Evolutionary conservation across 805 yeast genomes (phyloP), one percentile per base, ranked within the genome.

Genomic region (Wickerhamiella sorbophila): DNA sequence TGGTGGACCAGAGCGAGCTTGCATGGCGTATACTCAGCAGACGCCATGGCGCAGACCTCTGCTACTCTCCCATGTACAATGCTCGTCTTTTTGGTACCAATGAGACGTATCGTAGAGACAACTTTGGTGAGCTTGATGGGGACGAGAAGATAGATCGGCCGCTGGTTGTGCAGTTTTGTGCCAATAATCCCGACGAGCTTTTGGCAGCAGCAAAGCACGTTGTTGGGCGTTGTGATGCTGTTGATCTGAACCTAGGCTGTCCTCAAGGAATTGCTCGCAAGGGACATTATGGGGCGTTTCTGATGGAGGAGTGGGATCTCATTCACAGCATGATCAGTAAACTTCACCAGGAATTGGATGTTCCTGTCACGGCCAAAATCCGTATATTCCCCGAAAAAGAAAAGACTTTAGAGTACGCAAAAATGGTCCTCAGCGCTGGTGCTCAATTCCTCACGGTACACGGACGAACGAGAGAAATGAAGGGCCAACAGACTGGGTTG

Each of bases 31-130:
- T 83, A 15, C 64, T 91, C 14, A 81, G 94, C 3, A 70, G 97
- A 43, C 67, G 71, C 45, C 79, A 87, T 53, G 99, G 99, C 3
- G 97, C 98, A 0, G 84, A 86, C 2, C 65, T 91, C 27, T 84
- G 95, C 55, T 91, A 88, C 54, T 83, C 97, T 0, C 99, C 99
- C 3, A 91, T 91, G 99, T 73, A 81, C 50, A 97, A 91, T 60
- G 94, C 98, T 3, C 69, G 86, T 38, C 63, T 87, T 31, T 91
- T 91, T 62, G 93, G 93, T 20, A 80, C 82, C 2, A 79, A 79
- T 38, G 80, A 76, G 46, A 81, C 81, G 52, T 91, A 91, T 56
- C 67, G 97, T 41, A 65, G 65, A 16, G 81, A 77, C 46, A 80
- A 76, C 78, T 68, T 74, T 45, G 65, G 71, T 9, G 68, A 65